phyloP scores from a whole-genome alignment of 2,329 filamentous ascomycete species.

The Ophiostoma quercus region DNA sequence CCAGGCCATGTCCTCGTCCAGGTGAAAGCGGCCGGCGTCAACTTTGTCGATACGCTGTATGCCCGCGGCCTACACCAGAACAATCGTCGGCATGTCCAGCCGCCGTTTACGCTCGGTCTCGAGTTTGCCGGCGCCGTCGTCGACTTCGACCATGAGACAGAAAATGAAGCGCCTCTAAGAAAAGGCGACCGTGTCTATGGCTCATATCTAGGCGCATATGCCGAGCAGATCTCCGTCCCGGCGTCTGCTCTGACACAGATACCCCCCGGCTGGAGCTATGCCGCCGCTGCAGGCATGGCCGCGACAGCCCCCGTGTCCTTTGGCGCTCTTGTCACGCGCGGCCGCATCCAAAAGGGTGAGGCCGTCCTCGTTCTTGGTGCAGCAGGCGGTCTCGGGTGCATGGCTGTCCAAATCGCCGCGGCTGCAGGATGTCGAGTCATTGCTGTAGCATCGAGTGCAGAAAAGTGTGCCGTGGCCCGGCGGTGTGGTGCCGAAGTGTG shows the following conservation, averaged over 20 bases:
- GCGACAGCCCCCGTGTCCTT: slow-evolving; percentile 52
- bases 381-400: slow-evolving; percentile 50
- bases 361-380: slow-evolving; percentile 52
- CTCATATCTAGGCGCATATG: slow-evolving; percentile 25
- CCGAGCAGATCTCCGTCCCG: slow-evolving; percentile 42
- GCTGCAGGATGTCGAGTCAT: slow-evolving; percentile 42
- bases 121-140: slow-evolving; percentile 54
- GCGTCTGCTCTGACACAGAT: slow-evolving; percentile 38
- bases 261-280: slow-evolving; percentile 42
- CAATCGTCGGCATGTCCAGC: slow-evolving; percentile 50
- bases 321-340: slow-evolving; percentile 43
- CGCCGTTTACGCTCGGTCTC: slow-evolving; percentile 55
- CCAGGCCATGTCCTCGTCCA: not conserved
- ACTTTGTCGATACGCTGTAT: slow-evolving; percentile 58
- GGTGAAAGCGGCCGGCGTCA: slow-evolving; percentile 52
- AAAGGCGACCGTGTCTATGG: not conserved
- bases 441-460: slow-evolving; percentile 44
- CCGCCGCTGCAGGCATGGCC: slow-evolving; percentile 49
- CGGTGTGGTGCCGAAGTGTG: not conserved
- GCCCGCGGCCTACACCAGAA: slow-evolving; percentile 56
- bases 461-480: slow-evolving; percentile 41
- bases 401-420: slow-evolving; percentile 52
- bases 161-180: not conserved
- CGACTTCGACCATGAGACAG: slow-evolving; percentile 35
- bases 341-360: slow-evolving; percentile 41